A percentile compares a stretch with the other conserved stretches of the same genome.
Conservation (phyloP, 345 rosid genomes). For the Salix suchowensis region DNA sequence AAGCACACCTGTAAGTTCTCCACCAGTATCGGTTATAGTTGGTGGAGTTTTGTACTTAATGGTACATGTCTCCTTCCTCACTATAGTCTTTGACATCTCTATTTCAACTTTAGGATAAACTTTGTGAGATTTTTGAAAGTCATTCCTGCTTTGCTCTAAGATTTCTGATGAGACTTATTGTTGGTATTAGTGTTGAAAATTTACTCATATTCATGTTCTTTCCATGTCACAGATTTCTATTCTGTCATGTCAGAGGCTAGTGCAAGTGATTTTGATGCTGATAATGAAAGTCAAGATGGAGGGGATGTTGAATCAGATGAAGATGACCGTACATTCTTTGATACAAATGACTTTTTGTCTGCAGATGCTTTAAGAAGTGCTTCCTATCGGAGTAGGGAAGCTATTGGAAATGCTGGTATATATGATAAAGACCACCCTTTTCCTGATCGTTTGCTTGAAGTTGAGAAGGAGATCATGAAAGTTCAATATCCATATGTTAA, state of each 20-base stretch:
- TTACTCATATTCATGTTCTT: slow-evolving; percentile 5
- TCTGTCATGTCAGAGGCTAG: slow-evolving; percentile 97
- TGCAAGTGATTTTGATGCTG: slow-evolving; percentile 81
- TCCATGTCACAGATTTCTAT: slow-evolving; percentile 73
- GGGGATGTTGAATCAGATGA: slow-evolving; percentile 88
- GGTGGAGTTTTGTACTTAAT: neutral
- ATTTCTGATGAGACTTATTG: neutral
- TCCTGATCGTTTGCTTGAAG: slow-evolving; percentile 49
- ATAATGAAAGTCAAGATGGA: slow-evolving; percentile 91
- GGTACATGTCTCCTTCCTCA: neutral
- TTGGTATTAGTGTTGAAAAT: neutral
- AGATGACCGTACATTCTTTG: slow-evolving; percentile 71
- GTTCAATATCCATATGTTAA: slow-evolving; percentile 71
- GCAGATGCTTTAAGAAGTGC: slow-evolving; percentile 85
- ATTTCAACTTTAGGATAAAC: neutral
- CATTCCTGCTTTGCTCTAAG: neutral
- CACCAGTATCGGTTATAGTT: neutral
- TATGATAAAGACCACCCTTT: slow-evolving; percentile 54
- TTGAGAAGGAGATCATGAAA: slow-evolving; percentile 45
- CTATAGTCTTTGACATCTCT: neutral
- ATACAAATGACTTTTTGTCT: slow-evolving; percentile 83
- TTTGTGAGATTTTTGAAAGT: neutral
- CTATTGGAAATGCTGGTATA: slow-evolving; percentile 48
- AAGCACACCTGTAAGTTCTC: neutral
- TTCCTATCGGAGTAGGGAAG: slow-evolving; percentile 79